Percentiles rank a stretch among this genome's conserved stretches.
Evolutionary conservation across 2,329 filamentous ascomycete species (phyloP).

Genomic region (Didymella sp.): DNA sequence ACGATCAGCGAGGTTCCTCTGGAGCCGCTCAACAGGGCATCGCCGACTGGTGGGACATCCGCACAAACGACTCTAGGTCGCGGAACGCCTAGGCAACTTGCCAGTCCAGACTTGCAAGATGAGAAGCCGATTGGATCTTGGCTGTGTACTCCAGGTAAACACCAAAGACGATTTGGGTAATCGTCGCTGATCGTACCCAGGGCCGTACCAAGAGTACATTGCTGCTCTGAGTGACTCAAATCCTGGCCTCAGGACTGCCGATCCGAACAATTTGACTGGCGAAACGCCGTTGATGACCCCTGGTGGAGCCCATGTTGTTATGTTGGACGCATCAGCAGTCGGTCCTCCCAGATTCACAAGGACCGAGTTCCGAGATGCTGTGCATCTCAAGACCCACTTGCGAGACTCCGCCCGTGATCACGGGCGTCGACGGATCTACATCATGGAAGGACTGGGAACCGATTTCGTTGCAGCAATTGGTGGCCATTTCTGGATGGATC

Average conservation of each 20-base stretch:
- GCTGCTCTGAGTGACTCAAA: conserved; percentile 38
- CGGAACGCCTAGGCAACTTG: no score
- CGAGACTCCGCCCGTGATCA: no score
- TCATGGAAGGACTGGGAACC: conserved; percentile 45
- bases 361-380: no score
- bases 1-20: no score
- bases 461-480: conserved; percentile 40
- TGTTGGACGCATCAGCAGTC: conserved; percentile 31
- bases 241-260: conserved; percentile 38
- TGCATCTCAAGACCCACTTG: no score
- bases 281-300: no score
- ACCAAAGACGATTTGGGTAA: no score
- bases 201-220: conserved; percentile 41
- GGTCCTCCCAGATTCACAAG: conserved; percentile 21
- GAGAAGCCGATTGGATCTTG: conserved; percentile 30
- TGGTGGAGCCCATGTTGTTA: no score
- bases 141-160: conserved; percentile 42
- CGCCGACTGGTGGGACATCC: no score
- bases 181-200: conserved; percentile 25
- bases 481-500: conserved; percentile 46
- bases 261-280: no score
- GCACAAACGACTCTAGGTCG: no score
- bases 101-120: conserved; percentile 1
- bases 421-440: conserved; percentile 35
- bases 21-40: no score